phyloP scores from a whole-genome alignment of 768 basidiomycete species.

The Strobilomyces echinocephalus region DNA sequence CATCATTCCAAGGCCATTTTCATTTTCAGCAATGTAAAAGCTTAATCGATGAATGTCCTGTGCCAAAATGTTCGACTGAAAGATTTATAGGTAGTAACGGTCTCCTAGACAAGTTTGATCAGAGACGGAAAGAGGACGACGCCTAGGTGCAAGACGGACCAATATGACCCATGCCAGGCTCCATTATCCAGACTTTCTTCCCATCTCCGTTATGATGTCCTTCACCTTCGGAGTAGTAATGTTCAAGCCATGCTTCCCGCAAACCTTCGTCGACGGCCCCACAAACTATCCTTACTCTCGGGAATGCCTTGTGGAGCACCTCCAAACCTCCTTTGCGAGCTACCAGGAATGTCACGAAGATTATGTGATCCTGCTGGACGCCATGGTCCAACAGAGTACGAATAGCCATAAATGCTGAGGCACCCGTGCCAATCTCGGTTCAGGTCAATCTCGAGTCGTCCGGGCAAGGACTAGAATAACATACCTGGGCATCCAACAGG shows the following conservation, averaged over 20 bases:
- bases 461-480: not conserved
- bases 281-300: conserved; percentile 76
- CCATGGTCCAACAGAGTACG: conserved; percentile 92
- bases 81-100: conserved; percentile 36
- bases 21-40: conserved; percentile 8
- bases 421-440: conserved; percentile 86
- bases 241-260: conserved; percentile 67
- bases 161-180: conserved; percentile 87
- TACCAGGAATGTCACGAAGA: conserved; percentile 87
- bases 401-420: conserved; percentile 92
- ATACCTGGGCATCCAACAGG: conserved; percentile 83
- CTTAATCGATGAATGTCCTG: conserved; percentile 5
- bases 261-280: conserved; percentile 78
- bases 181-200: conserved; percentile 74
- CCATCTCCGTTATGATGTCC: conserved; percentile 42
- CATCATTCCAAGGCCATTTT: conserved; percentile 11
- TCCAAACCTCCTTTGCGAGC: conserved; percentile 76
- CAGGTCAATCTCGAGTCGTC: not conserved
- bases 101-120: conserved; percentile 28
- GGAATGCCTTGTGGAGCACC: conserved; percentile 79
- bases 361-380: conserved; percentile 74
- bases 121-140: not conserved
- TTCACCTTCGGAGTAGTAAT: conserved; percentile 45
- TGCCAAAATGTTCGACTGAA: conserved; percentile 2
- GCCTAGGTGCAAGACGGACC: conserved; percentile 39